Evolutionary conservation across 106 monocot species (phyloP).

Genomic region (Iris macrosiphon): DNA sequence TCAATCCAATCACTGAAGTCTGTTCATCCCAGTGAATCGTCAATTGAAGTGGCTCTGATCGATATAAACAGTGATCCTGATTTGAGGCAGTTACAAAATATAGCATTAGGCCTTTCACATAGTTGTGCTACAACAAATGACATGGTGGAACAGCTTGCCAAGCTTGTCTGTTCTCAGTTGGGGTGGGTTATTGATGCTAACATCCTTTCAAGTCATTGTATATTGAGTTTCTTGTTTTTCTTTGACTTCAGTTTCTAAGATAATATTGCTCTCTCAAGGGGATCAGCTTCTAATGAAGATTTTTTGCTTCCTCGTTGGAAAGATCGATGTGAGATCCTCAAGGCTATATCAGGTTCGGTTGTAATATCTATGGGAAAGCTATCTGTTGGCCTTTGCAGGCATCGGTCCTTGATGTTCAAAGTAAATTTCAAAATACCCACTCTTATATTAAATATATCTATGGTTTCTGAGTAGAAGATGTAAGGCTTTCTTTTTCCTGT

Average conservation of each 20-base stretch:
- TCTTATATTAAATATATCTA: slow-evolving; percentile 1
- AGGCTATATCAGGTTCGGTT: slow-evolving; percentile 45
- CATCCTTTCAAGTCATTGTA: background rate
- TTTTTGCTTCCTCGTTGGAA: slow-evolving; percentile 54
- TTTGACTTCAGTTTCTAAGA: slow-evolving; percentile 7
- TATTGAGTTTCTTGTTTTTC: background rate
- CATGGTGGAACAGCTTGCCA: slow-evolving; percentile 76
- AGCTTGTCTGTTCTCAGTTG: slow-evolving; percentile 71
- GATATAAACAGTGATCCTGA: slow-evolving; percentile 62
- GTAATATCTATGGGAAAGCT: slow-evolving; percentile 73
- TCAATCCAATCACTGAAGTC: slow-evolving; percentile 59
- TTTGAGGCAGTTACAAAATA: slow-evolving; percentile 49
- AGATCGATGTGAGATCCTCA: slow-evolving; percentile 38
- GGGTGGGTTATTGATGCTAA: slow-evolving; percentile 41
- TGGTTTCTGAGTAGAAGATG: background rate
- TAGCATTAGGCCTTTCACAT: slow-evolving; percentile 43
- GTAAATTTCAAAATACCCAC: slow-evolving; percentile 23
- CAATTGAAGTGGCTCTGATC: slow-evolving; percentile 65
- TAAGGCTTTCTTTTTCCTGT: background rate
- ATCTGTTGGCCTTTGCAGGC: slow-evolving; percentile 79
- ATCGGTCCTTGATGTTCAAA: slow-evolving; percentile 87
- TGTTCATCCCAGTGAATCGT: slow-evolving; percentile 52
- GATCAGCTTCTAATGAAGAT: slow-evolving; percentile 60
- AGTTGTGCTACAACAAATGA: slow-evolving; percentile 49
- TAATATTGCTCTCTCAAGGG: slow-evolving; percentile 46